Evolutionary conservation across 2,329 filamentous ascomycete species (phyloP), one percentile per base, ranked within the genome.

Genomic region (Albifimbria verrucaria): DNA sequence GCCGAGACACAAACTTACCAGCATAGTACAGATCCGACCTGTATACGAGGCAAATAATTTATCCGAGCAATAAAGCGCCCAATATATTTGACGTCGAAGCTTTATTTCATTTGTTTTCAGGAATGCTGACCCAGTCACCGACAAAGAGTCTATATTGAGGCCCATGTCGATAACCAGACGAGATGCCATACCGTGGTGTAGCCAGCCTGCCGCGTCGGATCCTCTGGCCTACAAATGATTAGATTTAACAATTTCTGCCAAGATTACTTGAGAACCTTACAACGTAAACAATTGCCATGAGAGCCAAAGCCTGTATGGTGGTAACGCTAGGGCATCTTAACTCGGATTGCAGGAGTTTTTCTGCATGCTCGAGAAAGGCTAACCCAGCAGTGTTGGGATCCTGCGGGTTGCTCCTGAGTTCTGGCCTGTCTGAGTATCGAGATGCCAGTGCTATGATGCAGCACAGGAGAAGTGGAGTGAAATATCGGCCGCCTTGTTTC

Each of bases 131-230:
- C n/a, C n/a, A 39, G 32, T 12, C 32, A 39, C 32, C 32, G 18
- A 39, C 32, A n/a, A 39, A 12, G 32, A 15, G 32, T 72, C 69
- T 12, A 71, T 57, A 24, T 73, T 71, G 0, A 72, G 55, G 1
- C 70, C 70, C 68, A 72, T 70, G 25, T 73, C 70, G 0, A 72
- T 60, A 10, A 63, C 64, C 12, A 73, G 51, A 3, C 68, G 62
- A 47, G 57, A 65, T 1, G 70, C 70, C 65, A 72, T 71, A 1
- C 69, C 69, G n/a, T 70, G 65, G 42, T 70, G 63, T 9, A 71
- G 61, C 68, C 68, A 71, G 2, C 68, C 66, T 1, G 66, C 63
- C 3, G 69, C 68, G 55, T 72, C 69, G 4, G 61, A 61, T 3
- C 69, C 69, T 11, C 64, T 64, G 6, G 68, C 64, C 68, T 72